Percentiles rank a stretch among this genome's conserved stretches.
Conservation (phyloP, 2,329 filamentous ascomycete genomes). For the Waltergamsia citrina region DNA sequence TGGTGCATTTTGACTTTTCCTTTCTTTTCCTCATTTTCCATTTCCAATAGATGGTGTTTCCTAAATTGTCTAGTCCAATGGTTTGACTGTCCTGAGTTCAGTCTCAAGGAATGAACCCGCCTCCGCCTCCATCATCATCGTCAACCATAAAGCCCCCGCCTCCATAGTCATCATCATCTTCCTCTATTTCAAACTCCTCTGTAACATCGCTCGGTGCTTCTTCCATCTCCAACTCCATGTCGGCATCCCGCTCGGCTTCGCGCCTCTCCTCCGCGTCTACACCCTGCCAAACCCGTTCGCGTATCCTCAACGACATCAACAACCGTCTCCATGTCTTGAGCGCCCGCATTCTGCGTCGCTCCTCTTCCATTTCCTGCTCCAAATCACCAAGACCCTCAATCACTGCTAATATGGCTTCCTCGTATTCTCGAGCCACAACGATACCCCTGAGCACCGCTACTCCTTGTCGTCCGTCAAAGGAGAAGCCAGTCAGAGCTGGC, state of each 20-base stretch:
- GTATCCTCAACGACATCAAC: constrained; percentile 66
- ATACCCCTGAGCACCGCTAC: constrained; percentile 75
- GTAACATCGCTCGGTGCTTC: constrained; percentile 29
- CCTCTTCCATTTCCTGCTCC: constrained; percentile 51
- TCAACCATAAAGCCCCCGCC: constrained; percentile 34
- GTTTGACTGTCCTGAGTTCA: no score
- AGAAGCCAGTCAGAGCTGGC: constrained; percentile 82
- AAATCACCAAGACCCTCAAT: constrained; percentile 60
- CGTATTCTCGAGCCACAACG: constrained; percentile 63
- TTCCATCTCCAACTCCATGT: constrained; percentile 22
- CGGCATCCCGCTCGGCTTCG: constrained; percentile 22
- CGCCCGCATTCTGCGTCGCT: constrained; percentile 64
- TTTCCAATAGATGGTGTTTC: no score
- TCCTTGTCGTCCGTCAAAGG: constrained; percentile 76
- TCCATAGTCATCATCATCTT: constrained; percentile 28
- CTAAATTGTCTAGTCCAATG: no score
- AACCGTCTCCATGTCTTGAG: constrained; percentile 61
- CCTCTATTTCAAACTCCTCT: constrained; percentile 31
- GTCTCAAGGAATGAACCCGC: constrained; percentile 2
- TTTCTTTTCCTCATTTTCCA: no score
- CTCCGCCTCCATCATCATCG: constrained; percentile 1
- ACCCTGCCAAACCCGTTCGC: constrained; percentile 59
- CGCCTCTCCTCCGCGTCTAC: constrained; percentile 38
- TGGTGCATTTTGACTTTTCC: no score
- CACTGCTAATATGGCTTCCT: constrained; percentile 62